Percentiles rank a stretch among this genome's conserved stretches.
phyloP scores from a whole-genome alignment of 345 rosid species.

The Ailanthus altissimus region DNA sequence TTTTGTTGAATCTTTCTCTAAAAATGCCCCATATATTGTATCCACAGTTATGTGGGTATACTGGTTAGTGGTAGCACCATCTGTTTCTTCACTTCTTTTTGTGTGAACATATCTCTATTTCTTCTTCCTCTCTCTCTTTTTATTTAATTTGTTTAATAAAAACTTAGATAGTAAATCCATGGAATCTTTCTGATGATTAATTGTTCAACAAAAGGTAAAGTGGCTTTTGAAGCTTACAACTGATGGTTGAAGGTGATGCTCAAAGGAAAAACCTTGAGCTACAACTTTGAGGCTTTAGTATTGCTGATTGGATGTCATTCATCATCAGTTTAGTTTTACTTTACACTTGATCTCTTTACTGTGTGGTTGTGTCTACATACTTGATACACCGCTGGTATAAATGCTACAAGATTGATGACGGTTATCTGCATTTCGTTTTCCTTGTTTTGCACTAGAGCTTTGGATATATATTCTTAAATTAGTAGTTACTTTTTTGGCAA shows the following conservation, averaged over 20 bases:
- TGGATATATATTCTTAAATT: not conserved
- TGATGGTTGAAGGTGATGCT: conserved; percentile 8
- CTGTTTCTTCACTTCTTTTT: conserved; percentile 16
- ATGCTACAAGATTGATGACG: not conserved
- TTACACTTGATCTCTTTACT: not conserved
- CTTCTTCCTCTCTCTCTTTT: not conserved
- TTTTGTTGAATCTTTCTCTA: conserved; percentile 64
- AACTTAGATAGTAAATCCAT: not conserved
- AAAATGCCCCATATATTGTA: conserved; percentile 57
- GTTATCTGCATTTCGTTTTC: not conserved
- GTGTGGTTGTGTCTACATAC: not conserved
- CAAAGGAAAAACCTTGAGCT: conserved; percentile 4
- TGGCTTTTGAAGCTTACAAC: conserved; percentile 12
- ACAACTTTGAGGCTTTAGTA: conserved; percentile 2
- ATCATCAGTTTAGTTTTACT: not conserved
- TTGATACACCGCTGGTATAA: not conserved
- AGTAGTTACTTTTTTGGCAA: conserved; percentile 20
- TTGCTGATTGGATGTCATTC: not conserved
- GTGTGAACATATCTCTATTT: not conserved
- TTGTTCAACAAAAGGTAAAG: not conserved
- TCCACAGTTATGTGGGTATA: conserved; percentile 86
- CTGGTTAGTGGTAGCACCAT: conserved; percentile 51
- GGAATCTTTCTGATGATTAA: conserved; percentile 9
- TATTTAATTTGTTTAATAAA: not conserved
- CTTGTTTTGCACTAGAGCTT: not conserved